phyloP scores from a whole-genome alignment of 2,329 filamentous ascomycete species.

The Fusarium zealandicum region DNA sequence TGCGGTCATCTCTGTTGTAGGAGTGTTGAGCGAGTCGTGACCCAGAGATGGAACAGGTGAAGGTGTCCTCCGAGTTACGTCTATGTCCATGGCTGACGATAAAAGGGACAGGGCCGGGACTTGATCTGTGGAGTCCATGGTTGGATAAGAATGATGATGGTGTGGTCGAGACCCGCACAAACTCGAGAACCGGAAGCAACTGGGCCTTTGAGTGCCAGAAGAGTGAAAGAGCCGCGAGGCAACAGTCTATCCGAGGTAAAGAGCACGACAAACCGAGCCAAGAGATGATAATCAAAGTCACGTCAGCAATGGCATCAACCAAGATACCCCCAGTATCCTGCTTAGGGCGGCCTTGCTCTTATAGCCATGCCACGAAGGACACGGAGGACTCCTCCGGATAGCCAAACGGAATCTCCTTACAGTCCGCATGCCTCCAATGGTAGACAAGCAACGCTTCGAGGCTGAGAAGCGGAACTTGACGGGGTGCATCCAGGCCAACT shows the following conservation, averaged over 20 bases:
- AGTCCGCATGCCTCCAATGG: slow-evolving; percentile 24
- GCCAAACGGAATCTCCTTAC: slow-evolving; percentile 24
- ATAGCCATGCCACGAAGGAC: slow-evolving; percentile 10
- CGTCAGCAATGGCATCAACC: slow-evolving; percentile 14
- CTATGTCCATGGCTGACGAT: slow-evolving; percentile 30
- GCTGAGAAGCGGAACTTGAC: slow-evolving; percentile 25
- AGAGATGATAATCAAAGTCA: slow-evolving; percentile 3
- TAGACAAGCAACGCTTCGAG: slow-evolving; percentile 29
- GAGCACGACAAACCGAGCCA: slow-evolving; percentile 8
- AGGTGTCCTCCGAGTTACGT: slow-evolving; percentile 25
- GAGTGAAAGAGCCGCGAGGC: slow-evolving; percentile 21
- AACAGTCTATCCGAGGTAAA: slow-evolving; percentile 21
- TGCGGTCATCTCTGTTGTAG: slow-evolving; percentile 29
- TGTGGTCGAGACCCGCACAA: slow-evolving; percentile 1
- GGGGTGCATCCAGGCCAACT: slow-evolving; percentile 30
- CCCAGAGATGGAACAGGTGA: slow-evolving; percentile 30
- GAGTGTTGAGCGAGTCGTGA: slow-evolving; percentile 28
- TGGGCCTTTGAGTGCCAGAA: slow-evolving; percentile 1
- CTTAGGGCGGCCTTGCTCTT: slow-evolving; percentile 26
- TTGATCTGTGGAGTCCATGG: slow-evolving; percentile 25
- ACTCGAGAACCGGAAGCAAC: background rate
- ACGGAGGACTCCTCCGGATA: slow-evolving; percentile 17
- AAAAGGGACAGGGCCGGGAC: slow-evolving; percentile 21
- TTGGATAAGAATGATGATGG: background rate
- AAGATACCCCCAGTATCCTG: slow-evolving; percentile 13